Evolutionary conservation across 257 asterid genomes (phyloP), one percentile per base, ranked within the genome.

Genomic region (Solanum pennellii): DNA sequence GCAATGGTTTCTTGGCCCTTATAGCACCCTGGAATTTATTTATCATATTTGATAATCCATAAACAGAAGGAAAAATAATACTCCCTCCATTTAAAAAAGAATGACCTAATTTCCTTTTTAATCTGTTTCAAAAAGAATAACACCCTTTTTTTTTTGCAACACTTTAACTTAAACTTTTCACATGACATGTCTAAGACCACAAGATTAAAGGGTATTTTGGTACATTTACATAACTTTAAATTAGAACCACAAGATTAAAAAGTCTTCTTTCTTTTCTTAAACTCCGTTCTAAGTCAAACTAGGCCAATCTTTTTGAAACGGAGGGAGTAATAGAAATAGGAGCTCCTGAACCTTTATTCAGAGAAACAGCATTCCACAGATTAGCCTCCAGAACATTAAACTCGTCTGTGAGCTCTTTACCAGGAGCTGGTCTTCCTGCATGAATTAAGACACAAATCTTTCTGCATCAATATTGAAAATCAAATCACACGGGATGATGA

Each of bases 1-100:
- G 99, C 83, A 91, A 97, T 95, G 91, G 99, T 97, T 90, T 97
- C 99, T 90, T 97, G 98, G 56, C 99, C 99, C 91, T 95, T 97
- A 72, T 97, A 97, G 90, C 99, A 95, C 86, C 99, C 98, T 97
- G 95, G 45, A 66, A 87, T 87, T 60, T 86, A 75, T 82, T 83
- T 85, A 62, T 77, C 87, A 80, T 83, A 89, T 12, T 45, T 86
- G 87, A 86, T 82, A 86, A 86, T 47, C 72, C 47, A 33, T 23
- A 44, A 59, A 21, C 45, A 86, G 83, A 27, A 47, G 82, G 87
- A 33, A 68, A 42, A 12, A 68, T 47, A 85, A 25, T 33, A 33
- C 35, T 33, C 35, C 35, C 35, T 33, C 1, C 35, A 33, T 33
- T 33, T 33, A 33, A 33, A 33, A 33, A 33, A 33, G 35, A 33